Percentiles rank a stretch among this genome's conserved stretches.
phyloP scores from a whole-genome alignment of 2,329 filamentous ascomycete species.

The Penicillium sp. region DNA sequence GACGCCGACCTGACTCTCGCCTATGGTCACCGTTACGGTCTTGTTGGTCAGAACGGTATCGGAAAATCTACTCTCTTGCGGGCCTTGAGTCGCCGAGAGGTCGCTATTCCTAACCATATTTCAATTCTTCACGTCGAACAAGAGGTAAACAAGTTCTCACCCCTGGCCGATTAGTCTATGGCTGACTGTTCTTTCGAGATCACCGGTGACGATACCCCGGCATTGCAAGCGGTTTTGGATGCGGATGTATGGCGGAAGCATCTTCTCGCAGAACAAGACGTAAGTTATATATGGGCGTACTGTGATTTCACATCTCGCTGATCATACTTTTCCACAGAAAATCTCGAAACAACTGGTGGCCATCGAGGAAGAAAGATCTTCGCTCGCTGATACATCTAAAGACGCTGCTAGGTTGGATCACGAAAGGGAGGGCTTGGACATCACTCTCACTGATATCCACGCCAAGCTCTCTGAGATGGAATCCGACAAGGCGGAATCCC shows the following conservation, averaged over 20 bases:
- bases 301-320: background rate
- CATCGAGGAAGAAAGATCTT: slow-evolving; percentile 72
- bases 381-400: slow-evolving; percentile 84
- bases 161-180: no score
- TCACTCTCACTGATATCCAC: slow-evolving; percentile 87
- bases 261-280: slow-evolving; percentile 80
- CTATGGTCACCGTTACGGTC: slow-evolving; percentile 89
- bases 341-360: slow-evolving; percentile 71
- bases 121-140: slow-evolving; percentile 99
- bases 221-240: slow-evolving; percentile 90
- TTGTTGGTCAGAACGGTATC: slow-evolving; percentile 99
- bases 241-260: slow-evolving; percentile 99
- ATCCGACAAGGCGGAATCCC: slow-evolving; percentile 93
- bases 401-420: slow-evolving; percentile 82
- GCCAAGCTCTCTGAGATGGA: slow-evolving; percentile 96
- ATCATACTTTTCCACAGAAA: slow-evolving; percentile 51
- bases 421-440: slow-evolving; percentile 85
- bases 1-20: slow-evolving; percentile 88
- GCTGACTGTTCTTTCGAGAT: slow-evolving; percentile 56
- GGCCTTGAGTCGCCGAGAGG: slow-evolving; percentile 86
- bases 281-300: slow-evolving; percentile 43
- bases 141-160: slow-evolving; percentile 70
- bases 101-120: slow-evolving; percentile 93
- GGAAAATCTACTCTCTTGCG: slow-evolving; percentile 93
- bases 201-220: slow-evolving; percentile 89